Evolutionary conservation across 2,329 filamentous ascomycete genomes (phyloP).

Genomic region (Neobulgaria alba): DNA sequence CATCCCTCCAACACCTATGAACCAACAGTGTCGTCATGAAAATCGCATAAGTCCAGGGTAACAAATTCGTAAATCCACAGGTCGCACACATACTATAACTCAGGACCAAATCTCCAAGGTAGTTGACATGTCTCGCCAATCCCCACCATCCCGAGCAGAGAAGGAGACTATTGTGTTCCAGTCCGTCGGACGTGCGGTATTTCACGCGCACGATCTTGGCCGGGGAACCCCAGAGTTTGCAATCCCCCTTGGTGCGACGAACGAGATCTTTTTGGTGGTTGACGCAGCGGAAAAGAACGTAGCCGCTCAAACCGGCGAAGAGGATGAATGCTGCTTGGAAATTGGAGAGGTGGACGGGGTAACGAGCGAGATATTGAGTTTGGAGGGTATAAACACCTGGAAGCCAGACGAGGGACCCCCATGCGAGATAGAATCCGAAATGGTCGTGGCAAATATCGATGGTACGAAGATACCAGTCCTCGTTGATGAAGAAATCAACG

Average conservation of each 20-base stretch:
- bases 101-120: slow-evolving; percentile 33
- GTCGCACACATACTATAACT: slow-evolving; percentile 36
- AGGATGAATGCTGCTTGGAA: slow-evolving; percentile 23
- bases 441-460: slow-evolving; percentile 37
- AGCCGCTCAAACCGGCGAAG: slow-evolving; percentile 31
- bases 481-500: slow-evolving; percentile 41
- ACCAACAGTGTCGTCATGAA: slow-evolving; percentile 37
- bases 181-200: slow-evolving; percentile 36
- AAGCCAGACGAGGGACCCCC: slow-evolving; percentile 38
- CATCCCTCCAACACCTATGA: slow-evolving; percentile 38
- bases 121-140: slow-evolving; percentile 34
- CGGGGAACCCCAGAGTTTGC: slow-evolving; percentile 35
- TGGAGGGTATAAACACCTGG: slow-evolving; percentile 40
- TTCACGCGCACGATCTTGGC: slow-evolving; percentile 32
- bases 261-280: slow-evolving; percentile 38
- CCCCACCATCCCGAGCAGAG: slow-evolving; percentile 36
- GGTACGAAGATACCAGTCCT: slow-evolving; percentile 39
- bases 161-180: slow-evolving; percentile 32
- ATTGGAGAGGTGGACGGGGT: slow-evolving; percentile 31
- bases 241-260: slow-evolving; percentile 33
- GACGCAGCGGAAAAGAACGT: slow-evolving; percentile 36
- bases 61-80: slow-evolving; percentile 30
- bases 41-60: slow-evolving; percentile 38
- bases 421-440: slow-evolving; percentile 34
- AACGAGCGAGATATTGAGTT: slow-evolving; percentile 37